Evolutionary conservation across 176 grass and related monocot species (phyloP).

Genomic region (Avena insularis): DNA sequence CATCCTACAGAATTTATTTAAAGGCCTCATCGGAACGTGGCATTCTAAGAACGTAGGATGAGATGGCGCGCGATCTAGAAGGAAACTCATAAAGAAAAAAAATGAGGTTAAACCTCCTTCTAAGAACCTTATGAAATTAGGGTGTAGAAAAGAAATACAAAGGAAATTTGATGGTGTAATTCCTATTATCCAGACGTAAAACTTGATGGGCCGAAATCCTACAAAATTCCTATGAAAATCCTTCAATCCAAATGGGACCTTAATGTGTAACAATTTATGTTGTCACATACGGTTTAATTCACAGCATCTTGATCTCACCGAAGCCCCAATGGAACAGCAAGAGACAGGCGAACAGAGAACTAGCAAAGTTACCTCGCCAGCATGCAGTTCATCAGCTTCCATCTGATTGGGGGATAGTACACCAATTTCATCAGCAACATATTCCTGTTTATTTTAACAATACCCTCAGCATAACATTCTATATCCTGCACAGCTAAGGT

Average conservation of each 20-base stretch:
- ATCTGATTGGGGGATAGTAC: constrained; percentile 94
- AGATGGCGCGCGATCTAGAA: background rate
- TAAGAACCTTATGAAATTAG: background rate
- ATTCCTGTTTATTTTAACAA: constrained; percentile 73
- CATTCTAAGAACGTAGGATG: background rate
- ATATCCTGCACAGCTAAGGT: constrained; percentile 20
- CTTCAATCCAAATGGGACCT: background rate
- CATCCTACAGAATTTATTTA: constrained; percentile 12
- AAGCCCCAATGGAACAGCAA: constrained; percentile 9
- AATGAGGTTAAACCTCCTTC: background rate
- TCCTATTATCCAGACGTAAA: background rate
- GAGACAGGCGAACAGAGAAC: background rate
- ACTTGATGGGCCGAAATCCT: background rate
- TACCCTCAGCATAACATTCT: constrained; percentile 46
- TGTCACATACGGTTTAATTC: background rate
- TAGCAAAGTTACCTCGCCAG: constrained; percentile 82
- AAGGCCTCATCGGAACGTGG: background rate
- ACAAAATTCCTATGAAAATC: background rate
- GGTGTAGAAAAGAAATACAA: background rate
- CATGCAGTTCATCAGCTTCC: constrained; percentile 78
- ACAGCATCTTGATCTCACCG: background rate
- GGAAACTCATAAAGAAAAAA: background rate
- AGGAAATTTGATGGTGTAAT: constrained; percentile 1
- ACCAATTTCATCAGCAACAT: constrained; percentile 90
- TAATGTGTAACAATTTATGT: background rate